Percentiles rank a stretch among this genome's conserved stretches.
phyloP scores from a whole-genome alignment of 179 eudicot genomes.

The Corrigiola litoralis region DNA sequence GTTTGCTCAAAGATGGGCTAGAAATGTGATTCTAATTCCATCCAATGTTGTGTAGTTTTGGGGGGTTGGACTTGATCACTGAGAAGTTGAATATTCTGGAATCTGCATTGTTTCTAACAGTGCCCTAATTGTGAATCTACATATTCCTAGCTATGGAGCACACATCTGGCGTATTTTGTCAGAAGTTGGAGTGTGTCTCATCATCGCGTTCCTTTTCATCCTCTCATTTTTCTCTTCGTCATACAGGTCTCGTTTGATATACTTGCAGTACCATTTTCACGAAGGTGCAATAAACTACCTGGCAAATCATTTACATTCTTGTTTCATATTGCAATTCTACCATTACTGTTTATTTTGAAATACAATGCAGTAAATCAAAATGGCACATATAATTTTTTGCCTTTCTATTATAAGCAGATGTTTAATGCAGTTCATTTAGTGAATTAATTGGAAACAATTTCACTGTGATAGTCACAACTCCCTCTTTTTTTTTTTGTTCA shows the following conservation, averaged over 20 bases:
- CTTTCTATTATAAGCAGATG: too few relatives aligned
- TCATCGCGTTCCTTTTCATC: not conserved
- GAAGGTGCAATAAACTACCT: too few relatives aligned
- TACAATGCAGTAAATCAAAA: too few relatives aligned
- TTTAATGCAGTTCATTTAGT: not conserved
- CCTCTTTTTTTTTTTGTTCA: too few relatives aligned
- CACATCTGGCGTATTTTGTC: not conserved
- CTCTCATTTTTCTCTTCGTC: too few relatives aligned
- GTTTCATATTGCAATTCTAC: too few relatives aligned
- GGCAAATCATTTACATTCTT: too few relatives aligned
- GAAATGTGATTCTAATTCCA: conserved; percentile 18
- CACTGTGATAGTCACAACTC: too few relatives aligned
- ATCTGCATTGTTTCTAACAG: conserved; percentile 14
- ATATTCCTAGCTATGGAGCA: conserved; percentile 4
- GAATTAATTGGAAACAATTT: too few relatives aligned
- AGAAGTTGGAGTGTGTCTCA: not conserved
- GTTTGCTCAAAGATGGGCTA: conserved; percentile 8
- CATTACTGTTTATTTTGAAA: not conserved
- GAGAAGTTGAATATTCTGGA: not conserved
- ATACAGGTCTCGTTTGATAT: too few relatives aligned
- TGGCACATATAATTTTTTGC: too few relatives aligned
- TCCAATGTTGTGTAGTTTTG: conserved; percentile 20
- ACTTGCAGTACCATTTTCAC: too few relatives aligned
- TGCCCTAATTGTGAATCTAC: conserved; percentile 14
- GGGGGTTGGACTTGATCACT: conserved; percentile 5